Evolutionary conservation across 2,329 filamentous ascomycete genomes (phyloP).

Genomic region (Trichothecium sympodiale): DNA sequence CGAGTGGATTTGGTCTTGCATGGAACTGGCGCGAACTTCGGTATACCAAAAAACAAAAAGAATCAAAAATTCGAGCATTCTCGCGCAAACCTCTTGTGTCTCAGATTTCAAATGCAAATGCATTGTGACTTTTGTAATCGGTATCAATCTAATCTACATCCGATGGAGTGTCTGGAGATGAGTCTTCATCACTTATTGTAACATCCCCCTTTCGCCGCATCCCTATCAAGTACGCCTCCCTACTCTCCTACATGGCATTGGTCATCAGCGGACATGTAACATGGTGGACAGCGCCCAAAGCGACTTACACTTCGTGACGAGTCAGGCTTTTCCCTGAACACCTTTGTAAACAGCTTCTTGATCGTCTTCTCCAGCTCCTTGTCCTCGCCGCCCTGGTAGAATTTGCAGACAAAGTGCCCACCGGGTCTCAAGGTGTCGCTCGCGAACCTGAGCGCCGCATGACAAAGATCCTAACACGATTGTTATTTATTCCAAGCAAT

Average conservation of each 20-base stretch:
- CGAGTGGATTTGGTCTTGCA: slow-evolving; percentile 4
- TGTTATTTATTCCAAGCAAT: neutral
- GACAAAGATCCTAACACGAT: slow-evolving; percentile 66
- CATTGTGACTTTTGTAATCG: no score
- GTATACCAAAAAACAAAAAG: slow-evolving; percentile 23
- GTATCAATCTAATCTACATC: no score
- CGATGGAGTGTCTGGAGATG: no score
- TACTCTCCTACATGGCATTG: slow-evolving; percentile 29
- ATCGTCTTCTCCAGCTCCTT: slow-evolving; percentile 65
- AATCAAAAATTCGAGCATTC: slow-evolving; percentile 21
- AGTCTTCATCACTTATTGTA: slow-evolving; percentile 7
- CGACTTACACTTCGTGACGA: slow-evolving; percentile 69
- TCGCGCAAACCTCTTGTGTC: neutral
- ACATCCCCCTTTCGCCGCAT: slow-evolving; percentile 50
- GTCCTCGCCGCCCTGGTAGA: slow-evolving; percentile 86
- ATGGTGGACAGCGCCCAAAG: no score
- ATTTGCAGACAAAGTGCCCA: slow-evolving; percentile 94
- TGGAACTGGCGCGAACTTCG: slow-evolving; percentile 5
- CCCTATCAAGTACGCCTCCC: slow-evolving; percentile 78
- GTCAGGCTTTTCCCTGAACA: slow-evolving; percentile 82
- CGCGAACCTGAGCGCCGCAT: slow-evolving; percentile 73
- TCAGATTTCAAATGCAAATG: no score
- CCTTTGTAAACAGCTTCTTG: slow-evolving; percentile 65
- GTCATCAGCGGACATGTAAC: neutral
- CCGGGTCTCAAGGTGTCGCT: slow-evolving; percentile 72